Base-by-base conservation (phyloP, 352 stramenopile genomes). In the Phytopythium litorale region DNA sequence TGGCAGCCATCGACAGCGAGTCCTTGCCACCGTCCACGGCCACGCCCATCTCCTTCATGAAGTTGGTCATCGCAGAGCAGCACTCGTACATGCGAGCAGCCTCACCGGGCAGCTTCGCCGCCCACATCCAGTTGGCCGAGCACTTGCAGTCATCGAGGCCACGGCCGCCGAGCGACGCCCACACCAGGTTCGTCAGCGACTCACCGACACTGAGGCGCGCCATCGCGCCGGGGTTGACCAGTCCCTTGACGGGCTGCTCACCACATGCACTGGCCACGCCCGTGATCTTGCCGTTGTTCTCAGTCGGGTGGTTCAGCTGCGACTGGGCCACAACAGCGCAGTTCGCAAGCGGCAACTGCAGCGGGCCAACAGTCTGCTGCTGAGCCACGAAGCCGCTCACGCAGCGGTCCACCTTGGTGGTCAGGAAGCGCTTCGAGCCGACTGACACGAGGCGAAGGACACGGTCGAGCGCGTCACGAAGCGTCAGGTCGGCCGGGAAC, bases 61-160 rank as follows among this genome's bases (percentile, higher is more conserved):
- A 96, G 59, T 96, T 87, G 9, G 91, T 91, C 74, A 99, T 96
- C 1, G 97, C 97, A 57, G 94, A 78, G 74, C 97, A 99, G 61
- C 96, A 98, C 74, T 99, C 96, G 76, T 98, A 99, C 97, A 99
- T 99, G 61, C 96, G 97, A 8, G 97, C 92, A 56, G 96, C 98
- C 79, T 99, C 97, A n/a, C 97, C 97, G 7, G 91, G 86, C 28
- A 99, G 88, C 82, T 99, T 99, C 32, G 97, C 97, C 7, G 98
- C 97, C 84, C 98, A 99, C 97, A 99, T 99, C 97, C 97, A 99
- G 82, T 99, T 99, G 45, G 93, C 96, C 66, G 92, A 98, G 55
- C 94, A 96, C 81, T 99, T 99, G 77, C 98, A 97, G 74, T 99
- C 96, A 33, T 94, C 78, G n/a, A 99, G 86, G 12, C 85, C 89